Conservation (phyloP, 139 green algal species). For the Chlamydomonas schloesseri region DNA sequence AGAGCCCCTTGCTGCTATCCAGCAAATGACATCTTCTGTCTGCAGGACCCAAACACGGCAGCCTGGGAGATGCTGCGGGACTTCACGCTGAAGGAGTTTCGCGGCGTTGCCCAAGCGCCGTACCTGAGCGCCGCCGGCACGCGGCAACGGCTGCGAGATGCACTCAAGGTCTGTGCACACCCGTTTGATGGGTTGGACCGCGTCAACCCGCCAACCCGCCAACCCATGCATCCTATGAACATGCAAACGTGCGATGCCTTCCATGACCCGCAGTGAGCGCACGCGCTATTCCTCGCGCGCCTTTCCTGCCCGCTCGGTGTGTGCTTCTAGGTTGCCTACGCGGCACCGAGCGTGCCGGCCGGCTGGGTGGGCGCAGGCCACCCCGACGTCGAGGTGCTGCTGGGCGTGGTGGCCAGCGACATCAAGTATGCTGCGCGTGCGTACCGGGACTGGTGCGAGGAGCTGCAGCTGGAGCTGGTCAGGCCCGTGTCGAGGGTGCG, state of each 20-base stretch:
- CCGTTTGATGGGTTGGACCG: too few relatives aligned
- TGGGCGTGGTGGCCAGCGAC: conserved; percentile 76
- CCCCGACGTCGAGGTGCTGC: conserved; percentile 59
- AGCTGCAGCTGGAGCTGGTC: conserved; percentile 60
- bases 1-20: too few relatives aligned
- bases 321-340: conserved; percentile 32
- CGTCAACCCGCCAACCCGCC: too few relatives aligned
- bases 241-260: too few relatives aligned
- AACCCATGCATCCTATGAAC: background rate
- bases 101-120: conserved; percentile 32
- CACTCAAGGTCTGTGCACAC: conserved; percentile 28
- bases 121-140: conserved; percentile 28
- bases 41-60: background rate
- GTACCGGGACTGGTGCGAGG: conserved; percentile 73
- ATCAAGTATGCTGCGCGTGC: conserved; percentile 67
- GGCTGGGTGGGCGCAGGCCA: conserved; percentile 20
- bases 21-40: too few relatives aligned
- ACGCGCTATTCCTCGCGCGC: too few relatives aligned
- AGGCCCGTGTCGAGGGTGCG: conserved; percentile 49
- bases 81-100: conserved; percentile 53
- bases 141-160: conserved; percentile 29
- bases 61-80: conserved; percentile 48
- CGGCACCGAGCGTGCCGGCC: background rate
- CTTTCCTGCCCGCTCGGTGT: too few relatives aligned
- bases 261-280: too few relatives aligned